Conservation (phyloP, 2,329 filamentous ascomycete genomes). For the Trichoderma harzianum region DNA sequence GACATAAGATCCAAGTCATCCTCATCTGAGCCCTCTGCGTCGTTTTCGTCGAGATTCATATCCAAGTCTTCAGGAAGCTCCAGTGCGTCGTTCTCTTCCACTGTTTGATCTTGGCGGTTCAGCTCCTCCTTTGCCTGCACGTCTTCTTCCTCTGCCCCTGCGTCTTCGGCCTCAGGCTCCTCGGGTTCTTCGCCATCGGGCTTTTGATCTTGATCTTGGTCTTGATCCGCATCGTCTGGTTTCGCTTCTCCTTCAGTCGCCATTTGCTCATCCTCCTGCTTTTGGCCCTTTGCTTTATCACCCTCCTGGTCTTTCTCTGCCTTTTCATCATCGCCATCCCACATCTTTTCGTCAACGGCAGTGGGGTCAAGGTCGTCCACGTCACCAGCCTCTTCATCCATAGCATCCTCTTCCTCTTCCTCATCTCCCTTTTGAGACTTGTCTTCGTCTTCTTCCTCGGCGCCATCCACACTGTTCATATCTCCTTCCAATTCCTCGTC, state of each 20-base stretch:
- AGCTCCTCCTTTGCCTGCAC: constrained; percentile 53
- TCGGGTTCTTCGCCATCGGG: constrained; percentile 37
- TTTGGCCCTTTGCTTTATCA: constrained; percentile 66
- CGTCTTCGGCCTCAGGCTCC: constrained; percentile 43
- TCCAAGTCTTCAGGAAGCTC: constrained; percentile 88
- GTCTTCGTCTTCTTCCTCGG: constrained; percentile 58
- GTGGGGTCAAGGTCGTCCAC: constrained; percentile 87
- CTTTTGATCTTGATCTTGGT: constrained; percentile 49
- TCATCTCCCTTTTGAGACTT: constrained; percentile 60
- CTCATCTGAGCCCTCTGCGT: constrained; percentile 52
- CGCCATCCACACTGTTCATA: constrained; percentile 61
- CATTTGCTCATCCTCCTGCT: constrained; percentile 61
- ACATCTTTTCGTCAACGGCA: constrained; percentile 97
- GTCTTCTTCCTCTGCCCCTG: constrained; percentile 52
- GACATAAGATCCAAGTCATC: constrained; percentile 59
- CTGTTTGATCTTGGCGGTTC: constrained; percentile 66
- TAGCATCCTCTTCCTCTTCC: constrained; percentile 63
- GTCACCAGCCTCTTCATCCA: constrained; percentile 86
- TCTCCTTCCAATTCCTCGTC: constrained; percentile 89
- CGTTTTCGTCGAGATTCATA: constrained; percentile 70
- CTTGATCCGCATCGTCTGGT: constrained; percentile 43
- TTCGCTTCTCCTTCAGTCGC: constrained; percentile 57
- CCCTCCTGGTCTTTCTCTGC: constrained; percentile 79
- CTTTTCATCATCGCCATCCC: constrained; percentile 83
- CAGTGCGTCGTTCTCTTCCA: constrained; percentile 76